Base-by-base conservation (phyloP, 768 basidiomycete species). In the Kwoniella heveanensis region DNA sequence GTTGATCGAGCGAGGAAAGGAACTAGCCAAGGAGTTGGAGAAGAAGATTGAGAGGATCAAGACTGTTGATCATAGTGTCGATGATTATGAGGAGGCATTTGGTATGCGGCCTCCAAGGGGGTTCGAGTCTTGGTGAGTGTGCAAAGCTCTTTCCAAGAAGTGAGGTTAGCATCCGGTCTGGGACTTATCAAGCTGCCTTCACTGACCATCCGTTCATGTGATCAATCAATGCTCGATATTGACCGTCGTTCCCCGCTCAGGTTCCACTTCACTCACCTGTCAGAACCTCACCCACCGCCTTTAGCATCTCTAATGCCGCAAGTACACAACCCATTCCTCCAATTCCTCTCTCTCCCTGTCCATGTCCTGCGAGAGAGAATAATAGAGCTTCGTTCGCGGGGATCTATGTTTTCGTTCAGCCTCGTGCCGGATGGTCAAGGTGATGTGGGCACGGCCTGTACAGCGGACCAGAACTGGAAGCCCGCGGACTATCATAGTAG, bases 401-500 rank as follows among this genome's bases (percentile, higher is more conserved):
- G 57, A 19, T 59, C 53, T 5, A 64, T 69, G 24, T 74, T 71
- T 46, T 69, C 58, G 1, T 59, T 74, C 52, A 66, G 58, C 1
- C 66, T 74, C 27, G 73, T 74, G n/a, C 67, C 65, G 8, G 57
- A 67, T n/a, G 73, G 73, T 15, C 47, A 67, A 51, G 73, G 73
- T 12, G 73, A 74, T 48, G 29, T 60, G 29, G 73, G 73, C 19
- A 74, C 73, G 15, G 70, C 70, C 17, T 74, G 73, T 59, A 46
- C 54, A 7, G 30, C 68, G 22, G 66, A 57, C 39, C 65, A 74
- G 57, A 52, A 60, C 7, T 74, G 70, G 70, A 46, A 32, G 10
- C 54, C 64, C 2, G 22, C 30, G 5, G 67, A 69, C 47, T 56
- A 49, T 44, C 51, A 61, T 25, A 64, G 44, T 17, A 39, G 70